Evolutionary conservation across 2,329 filamentous ascomycete genomes (phyloP).

Genomic region (Pseudocercospora vitis): DNA sequence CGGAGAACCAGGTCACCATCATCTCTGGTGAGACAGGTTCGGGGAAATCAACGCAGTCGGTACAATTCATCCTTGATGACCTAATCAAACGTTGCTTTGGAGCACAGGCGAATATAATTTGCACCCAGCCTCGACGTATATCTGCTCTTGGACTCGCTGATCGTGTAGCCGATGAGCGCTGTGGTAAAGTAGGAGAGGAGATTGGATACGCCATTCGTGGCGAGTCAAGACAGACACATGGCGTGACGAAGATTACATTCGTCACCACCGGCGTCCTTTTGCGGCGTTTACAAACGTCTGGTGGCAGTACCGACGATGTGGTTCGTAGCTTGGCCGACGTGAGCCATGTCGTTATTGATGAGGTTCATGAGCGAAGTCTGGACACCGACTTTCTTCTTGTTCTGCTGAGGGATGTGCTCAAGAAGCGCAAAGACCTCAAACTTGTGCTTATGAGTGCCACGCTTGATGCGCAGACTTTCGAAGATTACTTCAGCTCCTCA

Average conservation of each 20-base stretch:
- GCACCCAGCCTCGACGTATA: slow-evolving; percentile 92
- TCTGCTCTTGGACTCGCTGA: slow-evolving; percentile 92
- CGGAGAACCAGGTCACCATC: slow-evolving; percentile 82
- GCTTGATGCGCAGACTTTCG: slow-evolving; percentile 82
- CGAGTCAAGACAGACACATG: slow-evolving; percentile 71
- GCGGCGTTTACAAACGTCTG: slow-evolving; percentile 84
- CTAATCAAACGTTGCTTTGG: slow-evolving; percentile 76
- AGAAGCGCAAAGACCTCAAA: slow-evolving; percentile 73
- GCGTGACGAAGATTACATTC: slow-evolving; percentile 85
- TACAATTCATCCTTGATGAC: slow-evolving; percentile 93
- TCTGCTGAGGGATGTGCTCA: slow-evolving; percentile 78
- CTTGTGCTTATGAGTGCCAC: slow-evolving; percentile 96
- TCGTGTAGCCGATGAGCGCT: slow-evolving; percentile 89
- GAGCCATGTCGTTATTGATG: slow-evolving; percentile 92
- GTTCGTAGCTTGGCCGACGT: slow-evolving; percentile 81
- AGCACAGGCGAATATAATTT: slow-evolving; percentile 80
- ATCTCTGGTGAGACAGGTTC: slow-evolving; percentile 96
- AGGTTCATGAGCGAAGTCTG: slow-evolving; percentile 92
- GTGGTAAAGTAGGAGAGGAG: slow-evolving; percentile 76
- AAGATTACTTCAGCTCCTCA: slow-evolving; percentile 68
- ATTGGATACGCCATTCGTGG: slow-evolving; percentile 90
- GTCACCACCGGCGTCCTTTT: slow-evolving; percentile 93
- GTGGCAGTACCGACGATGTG: slow-evolving; percentile 75
- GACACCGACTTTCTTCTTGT: slow-evolving; percentile 94
- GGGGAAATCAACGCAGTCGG: slow-evolving; percentile 94